Percentiles rank a stretch among this genome's conserved stretches.
Conservation (phyloP, 2,329 filamentous ascomycete genomes). For the Penicillium sp. region DNA sequence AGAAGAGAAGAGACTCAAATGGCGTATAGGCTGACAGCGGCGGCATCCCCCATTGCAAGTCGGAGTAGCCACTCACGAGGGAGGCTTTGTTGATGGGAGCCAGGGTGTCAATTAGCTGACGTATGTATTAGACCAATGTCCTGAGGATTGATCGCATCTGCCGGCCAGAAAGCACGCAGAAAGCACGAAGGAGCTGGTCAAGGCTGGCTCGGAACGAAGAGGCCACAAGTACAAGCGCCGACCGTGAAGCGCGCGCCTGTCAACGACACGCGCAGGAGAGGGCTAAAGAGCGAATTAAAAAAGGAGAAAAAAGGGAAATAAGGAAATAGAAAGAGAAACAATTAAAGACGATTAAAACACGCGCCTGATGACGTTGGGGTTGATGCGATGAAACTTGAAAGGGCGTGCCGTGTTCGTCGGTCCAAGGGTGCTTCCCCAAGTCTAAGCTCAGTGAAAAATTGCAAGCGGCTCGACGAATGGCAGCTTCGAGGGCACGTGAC, state of each 20-base stretch:
- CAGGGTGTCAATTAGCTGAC: slow-evolving; percentile 1
- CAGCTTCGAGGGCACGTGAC: slow-evolving; percentile 10
- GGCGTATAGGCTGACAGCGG: slow-evolving; percentile 67
- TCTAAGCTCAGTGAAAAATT: slow-evolving; percentile 5
- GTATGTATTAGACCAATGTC: background rate
- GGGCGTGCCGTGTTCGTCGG: background rate
- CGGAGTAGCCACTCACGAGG: slow-evolving; percentile 34
- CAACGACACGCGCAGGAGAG: background rate
- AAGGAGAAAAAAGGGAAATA: background rate
- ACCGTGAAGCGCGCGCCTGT: slow-evolving; percentile 8
- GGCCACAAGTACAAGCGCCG: slow-evolving; percentile 5
- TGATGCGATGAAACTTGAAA: slow-evolving; percentile 5
- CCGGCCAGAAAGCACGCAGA: background rate
- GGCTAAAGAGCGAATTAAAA: background rate
- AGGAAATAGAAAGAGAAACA: background rate
- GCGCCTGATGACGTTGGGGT: slow-evolving; percentile 1
- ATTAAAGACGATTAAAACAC: background rate
- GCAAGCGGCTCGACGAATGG: slow-evolving; percentile 13
- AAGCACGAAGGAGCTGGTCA: background rate
- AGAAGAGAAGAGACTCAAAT: slow-evolving; percentile 81
- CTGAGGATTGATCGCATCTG: background rate
- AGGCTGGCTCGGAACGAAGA: background rate
- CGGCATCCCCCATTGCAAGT: slow-evolving; percentile 53
- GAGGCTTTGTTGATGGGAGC: slow-evolving; percentile 27
- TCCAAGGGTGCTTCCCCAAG: background rate